phyloP scores from a whole-genome alignment of 2,329 filamentous ascomycete species.

The Fusarium scirpi region DNA sequence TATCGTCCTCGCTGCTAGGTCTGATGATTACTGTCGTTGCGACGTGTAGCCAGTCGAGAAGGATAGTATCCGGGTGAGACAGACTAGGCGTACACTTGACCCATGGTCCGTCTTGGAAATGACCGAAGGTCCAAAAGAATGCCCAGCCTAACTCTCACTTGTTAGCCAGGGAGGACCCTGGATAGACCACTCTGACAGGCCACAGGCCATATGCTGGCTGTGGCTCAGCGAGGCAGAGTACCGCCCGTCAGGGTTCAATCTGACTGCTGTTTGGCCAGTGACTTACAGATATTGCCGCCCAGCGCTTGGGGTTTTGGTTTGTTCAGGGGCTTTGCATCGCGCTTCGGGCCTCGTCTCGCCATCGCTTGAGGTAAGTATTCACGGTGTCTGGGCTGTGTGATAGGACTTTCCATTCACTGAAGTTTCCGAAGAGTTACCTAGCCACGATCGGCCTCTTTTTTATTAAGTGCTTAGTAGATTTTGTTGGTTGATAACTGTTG shows the following conservation, averaged over 20 bases:
- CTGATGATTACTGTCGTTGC: constrained; percentile 21
- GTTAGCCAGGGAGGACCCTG: constrained; percentile 12
- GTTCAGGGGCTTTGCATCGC: constrained; percentile 18
- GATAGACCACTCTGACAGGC: constrained; percentile 11
- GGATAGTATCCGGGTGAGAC: constrained; percentile 25
- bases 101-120: constrained; percentile 20
- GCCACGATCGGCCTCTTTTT: constrained; percentile 9
- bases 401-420: constrained; percentile 16
- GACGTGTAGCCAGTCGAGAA: constrained; percentile 30
- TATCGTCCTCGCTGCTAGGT: constrained; percentile 4
- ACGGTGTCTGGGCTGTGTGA: constrained; percentile 22
- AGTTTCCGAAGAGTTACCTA: constrained; percentile 15
- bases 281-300: constrained; percentile 34
- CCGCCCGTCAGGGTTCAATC: constrained; percentile 13
- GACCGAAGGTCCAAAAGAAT: constrained; percentile 18
- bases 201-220: constrained; percentile 6
- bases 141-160: constrained; percentile 24
- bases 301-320: background rate
- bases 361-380: constrained; percentile 5
- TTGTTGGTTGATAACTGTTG: background rate
- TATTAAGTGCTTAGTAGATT: background rate
- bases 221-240: constrained; percentile 42
- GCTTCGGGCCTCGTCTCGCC: constrained; percentile 31
- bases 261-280: constrained; percentile 24
- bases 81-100: constrained; percentile 29